These are phyloP conservation scores for Cladophialophora psammophila DNA, from an alignment of 2,329 filamentous ascomycete genomes.

Conservation along the genomic window DNA sequence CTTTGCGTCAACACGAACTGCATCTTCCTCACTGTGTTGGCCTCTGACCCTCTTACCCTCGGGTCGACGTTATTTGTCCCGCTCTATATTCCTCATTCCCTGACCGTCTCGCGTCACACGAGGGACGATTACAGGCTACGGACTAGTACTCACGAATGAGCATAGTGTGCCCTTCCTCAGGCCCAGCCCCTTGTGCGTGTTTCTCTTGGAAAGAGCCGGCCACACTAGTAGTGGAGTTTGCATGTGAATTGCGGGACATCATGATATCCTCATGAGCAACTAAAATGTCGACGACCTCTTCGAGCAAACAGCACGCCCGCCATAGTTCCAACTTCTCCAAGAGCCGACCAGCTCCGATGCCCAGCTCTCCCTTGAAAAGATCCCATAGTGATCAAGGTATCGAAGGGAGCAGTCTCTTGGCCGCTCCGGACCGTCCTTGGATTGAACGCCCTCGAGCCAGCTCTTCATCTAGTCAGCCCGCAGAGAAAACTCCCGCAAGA, in stretches of 20 bases:
- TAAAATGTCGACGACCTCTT: conserved; percentile 33
- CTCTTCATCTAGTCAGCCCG: conserved; percentile 36
- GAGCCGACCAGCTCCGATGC: conserved; percentile 25
- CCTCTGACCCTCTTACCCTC: conserved; percentile 19
- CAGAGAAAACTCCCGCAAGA: conserved; percentile 50
- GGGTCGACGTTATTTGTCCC: conserved; percentile 2
- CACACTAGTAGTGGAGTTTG: conserved; percentile 10
- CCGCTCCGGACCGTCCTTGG: conserved; percentile 35
- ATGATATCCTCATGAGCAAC: conserved; percentile 31
- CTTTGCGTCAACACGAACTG: conserved; percentile 11
- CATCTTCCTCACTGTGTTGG: conserved; percentile 14
- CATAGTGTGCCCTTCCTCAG: background rate
- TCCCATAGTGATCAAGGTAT: conserved; percentile 31
- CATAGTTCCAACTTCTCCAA: conserved; percentile 32
- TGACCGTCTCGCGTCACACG: conserved; percentile 24
- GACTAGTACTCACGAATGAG: conserved; percentile 9
- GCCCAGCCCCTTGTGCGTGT: conserved; percentile 10
- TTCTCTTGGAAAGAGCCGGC: conserved; percentile 12
- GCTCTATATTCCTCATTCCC: conserved; percentile 27
- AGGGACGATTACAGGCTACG: conserved; percentile 8
- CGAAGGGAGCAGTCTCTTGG: conserved; percentile 31
- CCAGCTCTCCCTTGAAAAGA: conserved; percentile 31
- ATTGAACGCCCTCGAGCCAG: conserved; percentile 33
- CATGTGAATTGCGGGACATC: conserved; percentile 29
- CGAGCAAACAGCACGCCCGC: conserved; percentile 34